Conservation (phyloP, 306 rosid genomes). For the Fagus sylvatica region DNA sequence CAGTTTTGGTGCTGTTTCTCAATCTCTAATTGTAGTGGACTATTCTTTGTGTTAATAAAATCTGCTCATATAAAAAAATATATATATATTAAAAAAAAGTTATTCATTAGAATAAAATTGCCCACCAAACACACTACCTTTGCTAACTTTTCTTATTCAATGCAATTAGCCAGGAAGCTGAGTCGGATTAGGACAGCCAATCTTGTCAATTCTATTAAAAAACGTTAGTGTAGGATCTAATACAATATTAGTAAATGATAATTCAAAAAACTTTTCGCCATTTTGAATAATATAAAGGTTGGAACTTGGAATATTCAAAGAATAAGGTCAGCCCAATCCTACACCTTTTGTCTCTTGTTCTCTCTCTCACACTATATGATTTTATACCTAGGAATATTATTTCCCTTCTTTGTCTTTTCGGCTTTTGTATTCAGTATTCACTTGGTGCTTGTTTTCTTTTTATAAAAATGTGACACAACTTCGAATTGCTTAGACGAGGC, state of each 20-base stretch:
- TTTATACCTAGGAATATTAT: constrained; percentile 39
- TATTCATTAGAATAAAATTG: background rate
- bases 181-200: constrained; percentile 41
- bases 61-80: no score
- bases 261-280: constrained; percentile 26
- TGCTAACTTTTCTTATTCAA: constrained; percentile 21
- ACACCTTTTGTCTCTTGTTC: background rate
- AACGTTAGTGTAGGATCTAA: constrained; percentile 36
- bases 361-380: background rate
- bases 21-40: no score
- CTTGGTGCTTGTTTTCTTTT: constrained; percentile 31
- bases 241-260: constrained; percentile 13
- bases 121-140: constrained; percentile 26
- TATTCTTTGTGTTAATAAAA: no score
- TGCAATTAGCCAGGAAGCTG: constrained; percentile 18
- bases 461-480: constrained; percentile 11
- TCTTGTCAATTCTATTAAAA: constrained; percentile 35
- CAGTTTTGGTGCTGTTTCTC: no score
- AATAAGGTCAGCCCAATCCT: constrained; percentile 17
- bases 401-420: constrained; percentile 38
- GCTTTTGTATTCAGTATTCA: constrained; percentile 25
- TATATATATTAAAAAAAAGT: no score
- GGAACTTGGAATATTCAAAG: constrained; percentile 44
- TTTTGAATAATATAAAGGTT: constrained; percentile 20
- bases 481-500: constrained; percentile 42